phyloP scores from a whole-genome alignment of 768 basidiomycete species.

The Cantharellus anzutake region DNA sequence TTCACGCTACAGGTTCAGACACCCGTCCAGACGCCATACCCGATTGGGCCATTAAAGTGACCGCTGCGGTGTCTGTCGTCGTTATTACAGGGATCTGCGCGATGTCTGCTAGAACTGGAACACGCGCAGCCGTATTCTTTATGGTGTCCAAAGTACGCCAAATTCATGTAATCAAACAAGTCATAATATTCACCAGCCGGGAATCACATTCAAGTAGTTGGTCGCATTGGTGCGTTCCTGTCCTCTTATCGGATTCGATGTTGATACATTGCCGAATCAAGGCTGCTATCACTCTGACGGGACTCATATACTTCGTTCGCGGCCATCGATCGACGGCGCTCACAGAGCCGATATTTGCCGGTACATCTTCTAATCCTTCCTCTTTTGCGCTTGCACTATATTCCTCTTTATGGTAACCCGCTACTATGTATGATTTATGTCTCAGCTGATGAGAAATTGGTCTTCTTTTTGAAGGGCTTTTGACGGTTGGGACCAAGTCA shows the following conservation, averaged over 20 bases:
- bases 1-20: slow-evolving; percentile 49
- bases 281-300: slow-evolving; percentile 49
- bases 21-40: slow-evolving; percentile 65
- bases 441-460: neutral
- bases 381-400: slow-evolving; percentile 87
- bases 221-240: neutral
- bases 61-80: slow-evolving; percentile 53
- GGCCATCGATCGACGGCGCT: slow-evolving; percentile 56
- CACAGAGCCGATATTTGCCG: slow-evolving; percentile 44
- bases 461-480: slow-evolving; percentile 38
- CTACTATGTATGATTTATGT: neutral
- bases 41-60: slow-evolving; percentile 80
- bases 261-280: neutral
- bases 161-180: neutral
- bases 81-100: slow-evolving; percentile 64
- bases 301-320: slow-evolving; percentile 53
- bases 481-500: slow-evolving; percentile 75
- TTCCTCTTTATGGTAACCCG: slow-evolving; percentile 50
- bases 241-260: neutral
- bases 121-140: slow-evolving; percentile 69
- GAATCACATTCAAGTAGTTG: neutral
- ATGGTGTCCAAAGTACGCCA: slow-evolving; percentile 62
- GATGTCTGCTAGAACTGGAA: slow-evolving; percentile 55
- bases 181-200: neutral
- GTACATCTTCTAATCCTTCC: slow-evolving; percentile 59